These are phyloP conservation scores for Rhytidhysteron rufulum DNA, from an alignment of 2,329 filamentous ascomycete genomes.

Conservation along the genomic window DNA sequence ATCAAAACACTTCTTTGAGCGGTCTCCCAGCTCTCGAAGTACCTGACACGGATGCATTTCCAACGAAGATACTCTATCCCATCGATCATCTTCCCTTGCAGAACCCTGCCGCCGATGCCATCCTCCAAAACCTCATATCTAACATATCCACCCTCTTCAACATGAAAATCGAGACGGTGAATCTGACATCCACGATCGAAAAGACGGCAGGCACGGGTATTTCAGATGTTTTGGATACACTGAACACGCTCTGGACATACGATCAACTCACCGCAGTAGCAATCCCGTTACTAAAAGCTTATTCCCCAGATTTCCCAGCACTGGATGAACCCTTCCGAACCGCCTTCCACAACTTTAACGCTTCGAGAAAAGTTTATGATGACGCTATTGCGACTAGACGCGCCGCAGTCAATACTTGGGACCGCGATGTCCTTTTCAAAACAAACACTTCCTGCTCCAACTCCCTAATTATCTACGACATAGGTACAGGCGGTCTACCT, in stretches of 20 bases:
- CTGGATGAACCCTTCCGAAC: slow-evolving; percentile 34
- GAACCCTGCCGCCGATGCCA: slow-evolving; percentile 37
- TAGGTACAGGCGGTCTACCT: slow-evolving; percentile 40
- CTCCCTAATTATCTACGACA: slow-evolving; percentile 40
- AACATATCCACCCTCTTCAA: slow-evolving; percentile 34
- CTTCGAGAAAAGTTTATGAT: slow-evolving; percentile 14
- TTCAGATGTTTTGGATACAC: slow-evolving; percentile 28
- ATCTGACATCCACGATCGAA: slow-evolving; percentile 32
- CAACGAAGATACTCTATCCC: slow-evolving; percentile 39
- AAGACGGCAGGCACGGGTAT: slow-evolving; percentile 23
- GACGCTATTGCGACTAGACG: slow-evolving; percentile 25
- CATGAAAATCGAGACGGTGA: slow-evolving; percentile 36
- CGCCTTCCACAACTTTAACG: slow-evolving; percentile 25
- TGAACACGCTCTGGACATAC: slow-evolving; percentile 22
- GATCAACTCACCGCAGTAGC: slow-evolving; percentile 25
- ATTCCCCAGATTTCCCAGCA: slow-evolving; percentile 37
- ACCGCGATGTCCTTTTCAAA: slow-evolving; percentile 32
- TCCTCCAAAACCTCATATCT: slow-evolving; percentile 35
- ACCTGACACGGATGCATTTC: slow-evolving; percentile 31
- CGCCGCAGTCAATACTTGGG: slow-evolving; percentile 35
- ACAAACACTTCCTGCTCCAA: slow-evolving; percentile 39
- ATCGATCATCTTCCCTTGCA: slow-evolving; percentile 39
- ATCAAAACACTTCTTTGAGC: slow-evolving; percentile 33
- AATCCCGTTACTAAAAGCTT: slow-evolving; percentile 28
- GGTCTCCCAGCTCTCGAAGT: slow-evolving; percentile 34